Conservation (phyloP, 78 protist genomes). For the Dictyostelium intermedium region DNA sequence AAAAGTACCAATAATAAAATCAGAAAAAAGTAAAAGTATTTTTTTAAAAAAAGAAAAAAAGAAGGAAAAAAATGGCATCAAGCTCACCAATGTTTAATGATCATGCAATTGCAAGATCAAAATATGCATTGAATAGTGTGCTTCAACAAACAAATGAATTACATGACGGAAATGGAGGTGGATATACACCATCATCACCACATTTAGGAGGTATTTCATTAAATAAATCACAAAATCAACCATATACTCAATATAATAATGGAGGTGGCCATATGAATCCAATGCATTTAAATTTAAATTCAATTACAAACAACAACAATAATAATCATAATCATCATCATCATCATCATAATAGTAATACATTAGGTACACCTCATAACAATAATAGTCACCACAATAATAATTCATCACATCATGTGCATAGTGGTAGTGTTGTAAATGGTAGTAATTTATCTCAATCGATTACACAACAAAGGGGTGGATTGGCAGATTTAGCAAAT, state of each 20-base stretch:
- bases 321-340: too few species aligned
- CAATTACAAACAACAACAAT: not conserved
- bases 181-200: constrained; percentile 1
- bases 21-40: too few species aligned
- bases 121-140: constrained; percentile 7
- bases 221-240: not conserved
- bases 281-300: not conserved
- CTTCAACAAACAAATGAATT: not conserved
- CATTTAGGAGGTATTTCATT: not conserved
- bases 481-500: not conserved
- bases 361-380: not conserved
- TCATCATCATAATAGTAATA: not conserved
- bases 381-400: not conserved
- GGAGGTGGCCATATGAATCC: not conserved
- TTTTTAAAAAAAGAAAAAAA: not conserved
- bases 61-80: not conserved
- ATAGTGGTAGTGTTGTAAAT: not conserved
- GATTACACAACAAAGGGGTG: not conserved
- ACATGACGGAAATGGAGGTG: not conserved
- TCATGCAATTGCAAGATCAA: not conserved
- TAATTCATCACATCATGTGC: not conserved
- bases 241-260: not conserved
- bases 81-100: not conserved
- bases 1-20: not conserved
- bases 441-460: not conserved